Evolutionary conservation across 257 asterid genomes (phyloP).

Genomic region (Lycium barbarum): DNA sequence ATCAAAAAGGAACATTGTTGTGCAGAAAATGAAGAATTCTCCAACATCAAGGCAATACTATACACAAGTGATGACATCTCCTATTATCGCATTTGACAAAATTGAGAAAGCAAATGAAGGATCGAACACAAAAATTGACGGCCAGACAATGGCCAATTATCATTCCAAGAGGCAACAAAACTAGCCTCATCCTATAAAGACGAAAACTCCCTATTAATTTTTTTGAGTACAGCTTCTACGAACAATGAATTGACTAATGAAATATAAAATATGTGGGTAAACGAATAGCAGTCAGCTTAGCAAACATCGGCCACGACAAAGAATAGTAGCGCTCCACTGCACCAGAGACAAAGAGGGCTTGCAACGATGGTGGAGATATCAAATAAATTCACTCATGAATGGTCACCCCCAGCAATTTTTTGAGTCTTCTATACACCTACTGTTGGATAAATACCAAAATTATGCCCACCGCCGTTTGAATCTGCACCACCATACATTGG

Average conservation of each 20-base stretch:
- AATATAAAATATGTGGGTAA: slow-evolving; percentile 28
- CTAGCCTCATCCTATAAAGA: background rate
- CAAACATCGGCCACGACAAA: slow-evolving; percentile 36
- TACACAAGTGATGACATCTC: background rate
- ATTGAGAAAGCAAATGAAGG: slow-evolving; percentile 4
- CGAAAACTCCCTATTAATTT: background rate
- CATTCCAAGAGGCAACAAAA: slow-evolving; percentile 7
- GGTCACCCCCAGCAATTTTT: slow-evolving; percentile 7
- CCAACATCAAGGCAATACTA: background rate
- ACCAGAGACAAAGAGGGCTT: slow-evolving; percentile 35
- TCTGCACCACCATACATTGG: slow-evolving; percentile 56
- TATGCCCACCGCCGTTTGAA: slow-evolving; percentile 68
- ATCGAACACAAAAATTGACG: background rate
- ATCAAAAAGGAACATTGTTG: background rate
- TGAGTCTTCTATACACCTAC: slow-evolving; percentile 49
- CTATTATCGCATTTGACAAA: background rate
- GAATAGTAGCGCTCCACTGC: slow-evolving; percentile 41
- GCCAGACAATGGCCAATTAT: background rate
- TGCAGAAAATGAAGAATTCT: background rate
- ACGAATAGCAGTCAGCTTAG: slow-evolving; percentile 26
- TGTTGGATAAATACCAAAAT: slow-evolving; percentile 55
- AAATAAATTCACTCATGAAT: slow-evolving; percentile 35
- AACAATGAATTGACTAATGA: background rate
- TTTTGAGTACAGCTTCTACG: background rate
- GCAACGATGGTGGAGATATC: slow-evolving; percentile 30